A percentile compares a stretch with the other conserved stretches of the same genome.
Conservation (phyloP, 129 eudicot genomes). For the Artemisia tridentata region DNA sequence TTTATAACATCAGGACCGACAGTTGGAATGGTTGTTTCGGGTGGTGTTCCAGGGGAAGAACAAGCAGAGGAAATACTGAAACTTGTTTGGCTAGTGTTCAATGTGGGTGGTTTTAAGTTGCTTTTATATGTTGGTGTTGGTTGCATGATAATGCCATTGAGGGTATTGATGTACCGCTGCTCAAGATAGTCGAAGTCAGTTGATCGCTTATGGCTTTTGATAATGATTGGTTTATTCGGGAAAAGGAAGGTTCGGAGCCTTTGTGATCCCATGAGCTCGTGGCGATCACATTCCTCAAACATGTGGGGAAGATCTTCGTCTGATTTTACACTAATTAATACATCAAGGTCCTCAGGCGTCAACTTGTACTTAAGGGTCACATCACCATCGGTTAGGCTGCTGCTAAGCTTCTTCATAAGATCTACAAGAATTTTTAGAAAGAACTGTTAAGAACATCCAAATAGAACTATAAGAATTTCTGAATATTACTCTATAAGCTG, state of each 20-base stretch:
- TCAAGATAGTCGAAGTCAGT: conserved; percentile 44
- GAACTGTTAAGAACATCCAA: too few species aligned
- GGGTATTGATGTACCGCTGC: conserved; percentile 70
- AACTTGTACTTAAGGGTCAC: conserved; percentile 74
- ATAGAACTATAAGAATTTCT: too few species aligned
- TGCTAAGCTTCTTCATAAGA: conserved; percentile 68
- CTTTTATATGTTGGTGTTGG: conserved; percentile 1
- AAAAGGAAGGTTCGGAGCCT: conserved; percentile 70
- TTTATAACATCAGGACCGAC: conserved; percentile 23
- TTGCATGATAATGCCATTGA: conserved; percentile 54
- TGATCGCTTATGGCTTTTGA: conserved; percentile 41
- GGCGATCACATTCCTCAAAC: conserved; percentile 68
- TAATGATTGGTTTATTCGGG: conserved; percentile 46
- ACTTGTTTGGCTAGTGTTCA: conserved; percentile 33
- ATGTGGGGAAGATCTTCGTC: conserved; percentile 74
- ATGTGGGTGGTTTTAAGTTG: conserved; percentile 21
- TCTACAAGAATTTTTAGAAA: conserved; percentile 33
- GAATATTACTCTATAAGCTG: too few species aligned
- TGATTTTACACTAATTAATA: conserved; percentile 67
- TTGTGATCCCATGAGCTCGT: conserved; percentile 48
- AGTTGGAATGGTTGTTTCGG: conserved; percentile 33
- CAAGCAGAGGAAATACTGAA: conserved; percentile 46
- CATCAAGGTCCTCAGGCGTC: conserved; percentile 71
- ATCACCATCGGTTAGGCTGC: conserved; percentile 53
- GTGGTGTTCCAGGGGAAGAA: conserved; percentile 68